Base-by-base conservation (phyloP, 495 filamentous ascomycete species). In the Penicillium pulvis region DNA sequence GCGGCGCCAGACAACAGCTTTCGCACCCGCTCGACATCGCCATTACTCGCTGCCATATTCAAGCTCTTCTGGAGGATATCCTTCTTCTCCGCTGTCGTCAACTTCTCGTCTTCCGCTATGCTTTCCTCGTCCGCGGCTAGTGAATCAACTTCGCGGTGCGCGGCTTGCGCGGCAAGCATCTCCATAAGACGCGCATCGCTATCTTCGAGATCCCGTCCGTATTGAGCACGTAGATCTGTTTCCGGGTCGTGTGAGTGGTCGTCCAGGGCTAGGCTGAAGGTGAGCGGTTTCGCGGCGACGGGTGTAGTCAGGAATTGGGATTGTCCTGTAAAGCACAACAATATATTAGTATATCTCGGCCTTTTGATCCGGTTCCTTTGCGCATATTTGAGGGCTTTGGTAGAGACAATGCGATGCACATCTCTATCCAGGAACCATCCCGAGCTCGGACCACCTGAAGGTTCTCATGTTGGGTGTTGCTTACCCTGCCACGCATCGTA, bases 401-500 rank as follows among this genome's bases (percentile, higher is more conserved):
- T 23, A 28, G 28, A 28, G 4, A 28, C 28, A 3, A 23, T 28
- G 28, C 28, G 39, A 6, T 17, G 39, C 39, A 41, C 39, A 6
- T 28, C 28, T 28, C 28, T n/a, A 17, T 41, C 46, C 46, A 49
- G 46, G 46, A 14, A 49, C 50, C 50, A 26, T 33, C 51, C 51
- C 10, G 19, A 42, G 36, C 51, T 53, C 24, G 56, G 48, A 42
- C 30, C 57, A 47, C 16, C 16, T 7, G 26, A 28, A 42, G 41
- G 35, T 24, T 42, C 36, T 35, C 39, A 33, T 19, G 10, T 17
- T 39, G 16, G 49, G 33, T 36, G 44, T 16, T 20, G 33, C 78
- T 58, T 71, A 97, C 93, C 93, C 87, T 97, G 92, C 94, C 94
- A 98, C 57, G 90, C 95, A 83, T 98, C 94, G 71, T 98, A 98